A percentile compares a stretch with the other conserved stretches of the same genome.
These are phyloP conservation scores for Cyberlindnera euphorbiae DNA, from an alignment of 805 yeast species.

Conservation along the genomic window DNA sequence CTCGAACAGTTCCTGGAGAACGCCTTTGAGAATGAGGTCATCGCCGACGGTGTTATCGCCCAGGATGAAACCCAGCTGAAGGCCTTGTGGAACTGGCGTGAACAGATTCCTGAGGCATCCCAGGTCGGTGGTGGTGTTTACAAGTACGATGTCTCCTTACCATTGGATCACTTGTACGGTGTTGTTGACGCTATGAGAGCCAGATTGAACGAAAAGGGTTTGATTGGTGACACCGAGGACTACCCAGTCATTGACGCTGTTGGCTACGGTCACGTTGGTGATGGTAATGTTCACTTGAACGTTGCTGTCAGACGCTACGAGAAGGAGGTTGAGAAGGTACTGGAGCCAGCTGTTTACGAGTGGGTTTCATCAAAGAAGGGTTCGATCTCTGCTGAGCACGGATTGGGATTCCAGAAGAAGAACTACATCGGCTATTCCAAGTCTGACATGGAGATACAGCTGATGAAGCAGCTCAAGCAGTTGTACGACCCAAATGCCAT, in stretches of 20 bases:
- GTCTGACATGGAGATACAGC: slow-evolving; percentile 57
- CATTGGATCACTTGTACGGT: slow-evolving; percentile 74
- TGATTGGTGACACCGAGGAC: slow-evolving; percentile 59
- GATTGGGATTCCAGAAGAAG: slow-evolving; percentile 94
- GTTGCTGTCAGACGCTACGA: slow-evolving; percentile 83
- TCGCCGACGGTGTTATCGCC: slow-evolving; percentile 92
- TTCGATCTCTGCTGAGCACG: slow-evolving; percentile 96
- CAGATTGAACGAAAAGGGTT: slow-evolving; percentile 48
- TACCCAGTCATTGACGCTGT: slow-evolving; percentile 84
- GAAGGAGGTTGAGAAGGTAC: slow-evolving; percentile 68
- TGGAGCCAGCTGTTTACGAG: slow-evolving; percentile 95
- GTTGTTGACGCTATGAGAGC: slow-evolving; percentile 75
- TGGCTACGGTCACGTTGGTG: slow-evolving; percentile 98
- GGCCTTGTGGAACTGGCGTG: slow-evolving; percentile 94
- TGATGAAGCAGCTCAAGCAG: slow-evolving; percentile 77
- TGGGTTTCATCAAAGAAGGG: slow-evolving; percentile 72
- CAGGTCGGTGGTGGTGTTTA: slow-evolving; percentile 89
- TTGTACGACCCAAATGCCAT: slow-evolving; percentile 88
- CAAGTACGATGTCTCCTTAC: slow-evolving; percentile 93
- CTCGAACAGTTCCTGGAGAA: slow-evolving; percentile 77
- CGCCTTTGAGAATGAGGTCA: slow-evolving; percentile 78
- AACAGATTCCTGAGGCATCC: slow-evolving; percentile 85
- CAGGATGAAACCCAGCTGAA: slow-evolving; percentile 87
- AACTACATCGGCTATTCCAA: slow-evolving; percentile 85
- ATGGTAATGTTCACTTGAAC: slow-evolving; percentile 92